Base-by-base conservation (phyloP, 2,329 filamentous ascomycete genomes). In the Daldinia sp. region DNA sequence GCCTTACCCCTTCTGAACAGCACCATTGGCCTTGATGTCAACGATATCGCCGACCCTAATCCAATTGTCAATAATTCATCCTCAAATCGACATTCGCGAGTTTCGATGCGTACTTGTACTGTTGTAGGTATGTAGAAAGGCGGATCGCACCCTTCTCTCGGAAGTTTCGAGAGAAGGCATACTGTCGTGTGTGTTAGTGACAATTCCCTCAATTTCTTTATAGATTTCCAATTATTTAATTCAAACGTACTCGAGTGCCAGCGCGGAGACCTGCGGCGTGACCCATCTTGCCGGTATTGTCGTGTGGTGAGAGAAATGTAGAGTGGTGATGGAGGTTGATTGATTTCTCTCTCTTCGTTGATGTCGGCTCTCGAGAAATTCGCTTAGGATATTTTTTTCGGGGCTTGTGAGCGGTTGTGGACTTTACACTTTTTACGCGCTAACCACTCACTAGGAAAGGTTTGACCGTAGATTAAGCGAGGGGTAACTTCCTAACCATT, bases 11-110 rank as follows among this genome's bases (percentile, higher is more conserved):
- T 97, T 97, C 88, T 97, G 94, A 75, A 97, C 92, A 81, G 94
- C 96, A 92, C 94, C 96, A 88, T 99, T 98, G 82, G 92, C 93
- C 87, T 97, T 97, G 84, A 99, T 93, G 83, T 99, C 96, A 81
- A 99, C 96, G 79, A 98, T 98, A 82, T 99, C 96, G 84, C 96
- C 96, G 81, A 99, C 96, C 84, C 91, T 93, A 79, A 9, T 71
- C 75, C 66, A 75, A 68, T 57, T 74, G 80, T 90, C 80, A 89
- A 83, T 62, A 15, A 54, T 58, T 58, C 57, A 60, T 46, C 58
- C n/a, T 15, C n/a, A 2, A 20, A 42, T 50, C 46, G 71, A 69
- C 79, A 53, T 18, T 20, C 26, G 28, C n/a, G 48, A 41, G 48
- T 23, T 23, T 67, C 63, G 53, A 60, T 57, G 65, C 88, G 79